Conservation (phyloP, 768 basidiomycete species). For the Plicaturopsis crispa region DNA sequence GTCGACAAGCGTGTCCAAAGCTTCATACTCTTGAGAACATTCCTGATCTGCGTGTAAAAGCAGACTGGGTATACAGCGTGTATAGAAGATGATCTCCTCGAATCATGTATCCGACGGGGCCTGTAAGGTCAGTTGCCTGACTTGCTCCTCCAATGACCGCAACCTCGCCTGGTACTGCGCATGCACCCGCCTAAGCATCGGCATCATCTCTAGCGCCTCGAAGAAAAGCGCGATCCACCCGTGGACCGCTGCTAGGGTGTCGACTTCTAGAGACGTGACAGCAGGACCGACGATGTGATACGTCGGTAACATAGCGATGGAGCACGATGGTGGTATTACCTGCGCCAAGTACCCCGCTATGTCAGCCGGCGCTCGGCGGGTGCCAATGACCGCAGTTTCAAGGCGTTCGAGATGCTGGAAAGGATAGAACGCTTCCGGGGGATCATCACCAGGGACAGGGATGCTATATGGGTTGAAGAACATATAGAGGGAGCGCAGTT, state of each 20-base stretch:
- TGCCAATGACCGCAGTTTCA: no score
- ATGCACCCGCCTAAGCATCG: neutral
- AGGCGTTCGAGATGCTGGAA: no score
- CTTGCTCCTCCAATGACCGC: neutral
- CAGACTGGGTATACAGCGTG: no score
- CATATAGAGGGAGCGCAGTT: neutral
- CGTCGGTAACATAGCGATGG: neutral
- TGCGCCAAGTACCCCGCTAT: no score
- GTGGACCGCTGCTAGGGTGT: neutral
- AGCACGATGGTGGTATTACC: no score
- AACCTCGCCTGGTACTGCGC: neutral
- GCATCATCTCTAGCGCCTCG: neutral
- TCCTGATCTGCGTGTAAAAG: no score
- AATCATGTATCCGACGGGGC: no score
- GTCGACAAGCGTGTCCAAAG: neutral
- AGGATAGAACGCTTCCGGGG: no score
- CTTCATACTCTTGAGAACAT: neutral
- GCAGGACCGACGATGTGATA: neutral
- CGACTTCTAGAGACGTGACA: neutral
- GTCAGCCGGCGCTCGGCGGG: no score
- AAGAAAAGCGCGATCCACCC: neutral
- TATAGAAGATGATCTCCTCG: no score
- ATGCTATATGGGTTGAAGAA: neutral
- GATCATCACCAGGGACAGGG: no score
- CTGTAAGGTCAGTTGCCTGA: no score